Base-by-base conservation (phyloP, 1,284 basidiomycete species). In the Exobasidium cylindrosporum region DNA sequence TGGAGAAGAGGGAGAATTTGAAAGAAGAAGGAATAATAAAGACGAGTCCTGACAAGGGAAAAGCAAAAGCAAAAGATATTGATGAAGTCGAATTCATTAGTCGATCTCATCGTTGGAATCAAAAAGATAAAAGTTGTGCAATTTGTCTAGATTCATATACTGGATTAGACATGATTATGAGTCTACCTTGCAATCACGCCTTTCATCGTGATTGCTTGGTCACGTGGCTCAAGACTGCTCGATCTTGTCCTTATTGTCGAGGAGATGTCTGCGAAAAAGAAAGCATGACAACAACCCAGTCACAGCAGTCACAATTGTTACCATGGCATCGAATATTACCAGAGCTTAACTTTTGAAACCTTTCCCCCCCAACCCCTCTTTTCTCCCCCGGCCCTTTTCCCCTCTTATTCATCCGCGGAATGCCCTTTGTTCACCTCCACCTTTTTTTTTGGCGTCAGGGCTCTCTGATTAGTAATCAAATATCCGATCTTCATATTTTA, bases 181-280 rank as follows among this genome's bases (percentile, higher is more conserved):
- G 53, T 26, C 26, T 45, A 40, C 53, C 53, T 10, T 55, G 53
- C 44, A 7, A 57, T 24, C 35, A 57, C n/a, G 17, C 56, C 23
- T 53, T 53, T 52, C 45, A 53, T 24, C 24, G 31, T 11, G 35
- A 11, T 52, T 50, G 47, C 21, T 17, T 24, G 17, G 21, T 17
- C 32, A 31, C 54, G 14, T 55, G 53, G 29, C 28, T 56, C 45
- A 23, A 45, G 23, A 32, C 24, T 40, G 54, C 54, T 17, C 26
- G 54, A 24, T 7, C 47, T 23, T 50, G 47, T 50, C 26, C 57
- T 30, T 35, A 21, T 50, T 29, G 24, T 31, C 24, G 7, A 54
- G 5, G 23, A 50, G 43, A 13, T 31, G 24, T 53, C 7, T 31
- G n/a, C 47, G 47, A 7, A 7, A n/a, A n/a, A 24, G 10, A 24